Evolutionary conservation across 768 basidiomycete genomes (phyloP), one percentile per base, ranked within the genome.

Genomic region (Clathrus columnatus): DNA sequence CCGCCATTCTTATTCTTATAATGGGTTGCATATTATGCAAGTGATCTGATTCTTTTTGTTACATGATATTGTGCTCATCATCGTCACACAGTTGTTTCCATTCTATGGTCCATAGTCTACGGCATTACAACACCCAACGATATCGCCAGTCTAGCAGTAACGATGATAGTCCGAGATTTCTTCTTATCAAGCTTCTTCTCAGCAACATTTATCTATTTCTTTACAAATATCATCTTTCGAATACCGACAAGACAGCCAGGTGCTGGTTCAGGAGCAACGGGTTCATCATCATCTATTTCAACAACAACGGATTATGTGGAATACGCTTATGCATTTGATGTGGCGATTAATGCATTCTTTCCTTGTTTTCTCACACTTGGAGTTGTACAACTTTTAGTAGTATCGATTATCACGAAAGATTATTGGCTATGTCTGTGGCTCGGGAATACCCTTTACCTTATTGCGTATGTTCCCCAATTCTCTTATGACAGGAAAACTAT

Each of bases 261-360:
- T 67, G 79, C 83, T 26, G 77, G 78, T 0, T 76, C 80, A n/a
- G 83, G 87, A 36, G n/a, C 36, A 36, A 4, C n/a, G n/a, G 36
- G 36, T 14, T 11, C 36, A n/a, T 4, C 14, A 36, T n/a, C 14
- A 11, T 8, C 36, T 8, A n/a, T 11, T n/a, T 36, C 36, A 8
- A n/a, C 36, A n/a, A 11, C 36, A 36, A 11, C 36, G 36, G 36
- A 86, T 44, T 70, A 71, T 18, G 86, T 92, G 27, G 90, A 92
- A 75, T 93, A 85, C 89, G 88, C 86, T 4, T 98, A 96, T 69
- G 91, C 90, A 11, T 95, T 98, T 64, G 95, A 98, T 68, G 87
- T 97, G 16, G 93, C 96, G 69, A 94, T 87, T 57, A 97, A 98
- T 64, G 86, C 92, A 2, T 98, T 97, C 76, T 95, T 97, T 70